Conservation (phyloP, 371 early-diverging fungal species). For the Capniomyces stellatus region DNA sequence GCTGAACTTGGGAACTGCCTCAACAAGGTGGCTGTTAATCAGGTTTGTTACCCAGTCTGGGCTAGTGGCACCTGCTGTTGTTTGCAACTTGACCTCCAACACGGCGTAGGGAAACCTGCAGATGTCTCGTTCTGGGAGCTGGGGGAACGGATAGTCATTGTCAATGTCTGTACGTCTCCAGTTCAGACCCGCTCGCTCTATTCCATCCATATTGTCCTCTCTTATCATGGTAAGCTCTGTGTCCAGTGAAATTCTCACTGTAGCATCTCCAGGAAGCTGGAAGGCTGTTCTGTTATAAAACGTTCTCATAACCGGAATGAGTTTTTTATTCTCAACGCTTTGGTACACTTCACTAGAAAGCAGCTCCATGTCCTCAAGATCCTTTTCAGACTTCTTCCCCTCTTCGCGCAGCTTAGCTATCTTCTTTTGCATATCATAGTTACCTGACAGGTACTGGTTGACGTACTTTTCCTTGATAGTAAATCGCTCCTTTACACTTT, state of each 20-base stretch:
- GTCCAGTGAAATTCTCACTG: slow-evolving; percentile 95
- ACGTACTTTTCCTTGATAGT: slow-evolving; percentile 89
- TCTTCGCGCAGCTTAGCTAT: slow-evolving; percentile 59
- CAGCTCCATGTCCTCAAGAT: slow-evolving; percentile 46
- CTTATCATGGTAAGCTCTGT: slow-evolving; percentile 95
- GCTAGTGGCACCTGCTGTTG: slow-evolving; percentile 64
- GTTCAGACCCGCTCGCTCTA: slow-evolving; percentile 54
- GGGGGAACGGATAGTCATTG: slow-evolving; percentile 80
- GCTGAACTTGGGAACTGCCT: slow-evolving; percentile 94
- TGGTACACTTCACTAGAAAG: slow-evolving; percentile 68
- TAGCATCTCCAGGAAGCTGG: slow-evolving; percentile 96
- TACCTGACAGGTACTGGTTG: slow-evolving; percentile 63
- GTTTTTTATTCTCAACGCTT: slow-evolving; percentile 49
- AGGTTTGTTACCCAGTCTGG: slow-evolving; percentile 93
- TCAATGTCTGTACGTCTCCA: slow-evolving; percentile 94
- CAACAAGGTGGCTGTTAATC: slow-evolving; percentile 76
- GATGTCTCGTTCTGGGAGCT: slow-evolving; percentile 68
- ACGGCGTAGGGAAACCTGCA: slow-evolving; percentile 93
- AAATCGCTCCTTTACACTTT: slow-evolving; percentile 86
- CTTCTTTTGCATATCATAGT: slow-evolving; percentile 53
- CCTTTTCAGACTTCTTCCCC: slow-evolving; percentile 51
- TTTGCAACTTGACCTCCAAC: slow-evolving; percentile 95
- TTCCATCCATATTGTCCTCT: slow-evolving; percentile 77
- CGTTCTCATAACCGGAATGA: slow-evolving; percentile 81
- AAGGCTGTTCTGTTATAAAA: slow-evolving; percentile 99